Base-by-base conservation (phyloP, 257 asterid genomes). In the Ilex asprella region DNA sequence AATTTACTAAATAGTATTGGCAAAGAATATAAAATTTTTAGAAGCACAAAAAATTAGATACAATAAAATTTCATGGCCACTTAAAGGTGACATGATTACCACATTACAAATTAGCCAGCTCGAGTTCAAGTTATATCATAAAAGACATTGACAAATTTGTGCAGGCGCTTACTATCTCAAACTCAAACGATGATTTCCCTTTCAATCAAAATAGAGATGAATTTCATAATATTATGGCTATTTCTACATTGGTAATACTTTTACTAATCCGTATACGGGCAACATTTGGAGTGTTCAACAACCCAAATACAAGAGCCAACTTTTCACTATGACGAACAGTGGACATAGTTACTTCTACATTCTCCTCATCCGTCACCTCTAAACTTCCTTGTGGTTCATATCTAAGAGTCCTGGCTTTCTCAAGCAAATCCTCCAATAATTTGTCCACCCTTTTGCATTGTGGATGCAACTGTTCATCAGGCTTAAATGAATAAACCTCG, bases 131-230 rank as follows among this genome's bases (percentile, higher is more conserved):
- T 3, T 14, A 16, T 27, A 39, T 79, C 76, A 87, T 62, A 74
- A 74, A 35, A 86, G 84, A 75, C 97, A 60, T 74, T 53, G 35
- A 49, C 76, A 82, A 92, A 88, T 69, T 61, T 89, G 68, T 92
- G 98, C 71, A 83, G 83, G 61, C 87, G 76, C 80, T 86, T 86
- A 67, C 89, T 81, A 68, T 92, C 98, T 52, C 95, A 70, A 62
- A 92, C 62, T 52, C 95, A 70, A 62, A 92, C 62, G 10, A 89
- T 73, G 54, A 92, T 81, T 55, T 21, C 83, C 72, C 89, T 78
- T 31, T 78, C 71, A 62, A 80, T 86, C 74, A 84, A 64, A 27
- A 58, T 10, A 10, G 97, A 92, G 56, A 82, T 78, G 10, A 71
- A 39, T 67, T 88, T 86, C 53, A 86, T 77, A 63, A 92, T 88